A percentile compares a stretch with the other conserved stretches of the same genome.
Evolutionary conservation across 139 green algal species (phyloP).

Genomic region (Choricystis sp.): DNA sequence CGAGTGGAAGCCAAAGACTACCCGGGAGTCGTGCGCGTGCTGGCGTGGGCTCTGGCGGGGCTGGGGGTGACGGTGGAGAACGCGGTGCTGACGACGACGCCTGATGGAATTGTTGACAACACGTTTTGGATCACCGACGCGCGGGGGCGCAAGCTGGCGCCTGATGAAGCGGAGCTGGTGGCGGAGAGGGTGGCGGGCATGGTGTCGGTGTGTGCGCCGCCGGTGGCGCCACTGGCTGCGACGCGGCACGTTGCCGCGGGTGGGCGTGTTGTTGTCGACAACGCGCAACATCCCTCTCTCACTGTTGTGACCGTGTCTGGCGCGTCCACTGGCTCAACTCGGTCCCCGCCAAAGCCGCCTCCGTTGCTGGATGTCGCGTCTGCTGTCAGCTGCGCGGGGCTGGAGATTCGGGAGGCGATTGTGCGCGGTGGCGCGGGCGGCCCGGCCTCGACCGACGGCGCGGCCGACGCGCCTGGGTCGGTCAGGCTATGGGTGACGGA

Average conservation of each 20-base stretch:
- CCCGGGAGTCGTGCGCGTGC: background rate
- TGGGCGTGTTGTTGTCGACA: background rate
- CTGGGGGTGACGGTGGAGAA: background rate
- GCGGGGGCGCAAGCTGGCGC: background rate
- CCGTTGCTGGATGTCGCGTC: background rate
- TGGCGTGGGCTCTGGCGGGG: background rate
- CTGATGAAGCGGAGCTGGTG: background rate
- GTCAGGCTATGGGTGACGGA: background rate
- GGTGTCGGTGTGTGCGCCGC: background rate
- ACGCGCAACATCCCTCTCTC: background rate
- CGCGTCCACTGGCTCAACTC: background rate
- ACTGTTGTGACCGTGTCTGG: background rate
- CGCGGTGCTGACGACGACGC: background rate
- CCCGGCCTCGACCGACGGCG: too few species aligned
- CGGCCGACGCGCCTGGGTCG: background rate
- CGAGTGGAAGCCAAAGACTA: background rate
- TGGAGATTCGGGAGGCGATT: background rate
- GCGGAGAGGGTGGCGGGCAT: background rate
- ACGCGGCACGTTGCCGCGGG: too few species aligned
- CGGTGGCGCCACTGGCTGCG: too few species aligned
- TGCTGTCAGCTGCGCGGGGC: background rate
- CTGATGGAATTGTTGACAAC: background rate
- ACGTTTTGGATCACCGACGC: background rate
- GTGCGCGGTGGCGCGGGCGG: background rate
- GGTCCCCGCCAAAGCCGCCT: background rate